These are phyloP conservation scores for Andrographis paniculata DNA, from an alignment of 305 asterid species.

Conservation along the genomic window DNA sequence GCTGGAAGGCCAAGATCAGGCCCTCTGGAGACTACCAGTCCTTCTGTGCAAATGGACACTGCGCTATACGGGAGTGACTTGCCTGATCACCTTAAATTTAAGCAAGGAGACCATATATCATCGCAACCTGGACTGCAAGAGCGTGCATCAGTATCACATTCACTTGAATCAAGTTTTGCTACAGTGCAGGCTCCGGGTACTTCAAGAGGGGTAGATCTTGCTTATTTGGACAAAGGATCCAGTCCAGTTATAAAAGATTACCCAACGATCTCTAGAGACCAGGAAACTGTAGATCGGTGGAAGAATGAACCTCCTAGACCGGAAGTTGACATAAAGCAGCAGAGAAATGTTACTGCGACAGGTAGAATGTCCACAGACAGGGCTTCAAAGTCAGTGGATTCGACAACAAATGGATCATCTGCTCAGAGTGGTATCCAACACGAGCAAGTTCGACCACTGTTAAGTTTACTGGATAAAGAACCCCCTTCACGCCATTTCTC, in stretches of 20 bases:
- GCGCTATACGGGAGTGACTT: conserved; percentile 56
- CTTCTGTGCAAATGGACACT: conserved; percentile 48
- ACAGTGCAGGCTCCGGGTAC: conserved; percentile 46
- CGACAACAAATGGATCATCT: conserved; percentile 53
- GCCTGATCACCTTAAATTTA: conserved; percentile 54
- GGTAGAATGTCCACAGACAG: conserved; percentile 57
- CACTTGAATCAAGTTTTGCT: conserved; percentile 52
- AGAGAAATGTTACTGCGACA: conserved; percentile 43
- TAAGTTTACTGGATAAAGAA: conserved; percentile 92
- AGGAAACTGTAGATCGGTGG: conserved; percentile 34
- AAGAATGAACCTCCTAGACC: conserved; percentile 52
- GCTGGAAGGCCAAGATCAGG: conserved; percentile 70
- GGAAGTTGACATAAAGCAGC: conserved; percentile 65
- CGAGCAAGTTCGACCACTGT: conserved; percentile 83
- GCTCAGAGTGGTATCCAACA: conserved; percentile 48
- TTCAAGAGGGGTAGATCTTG: conserved; percentile 41
- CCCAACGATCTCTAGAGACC: conserved; percentile 20
- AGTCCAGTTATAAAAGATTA: conserved; percentile 29
- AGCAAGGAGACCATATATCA: conserved; percentile 60
- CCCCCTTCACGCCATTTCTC: conserved; percentile 97
- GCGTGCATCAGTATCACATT: conserved; percentile 59
- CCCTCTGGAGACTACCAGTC: conserved; percentile 54
- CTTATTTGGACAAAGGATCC: conserved; percentile 33
- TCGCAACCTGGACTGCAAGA: conserved; percentile 50
- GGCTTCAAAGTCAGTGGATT: conserved; percentile 52